Base-by-base conservation (phyloP, 345 rosid genomes). In the Ailanthus altissimus region DNA sequence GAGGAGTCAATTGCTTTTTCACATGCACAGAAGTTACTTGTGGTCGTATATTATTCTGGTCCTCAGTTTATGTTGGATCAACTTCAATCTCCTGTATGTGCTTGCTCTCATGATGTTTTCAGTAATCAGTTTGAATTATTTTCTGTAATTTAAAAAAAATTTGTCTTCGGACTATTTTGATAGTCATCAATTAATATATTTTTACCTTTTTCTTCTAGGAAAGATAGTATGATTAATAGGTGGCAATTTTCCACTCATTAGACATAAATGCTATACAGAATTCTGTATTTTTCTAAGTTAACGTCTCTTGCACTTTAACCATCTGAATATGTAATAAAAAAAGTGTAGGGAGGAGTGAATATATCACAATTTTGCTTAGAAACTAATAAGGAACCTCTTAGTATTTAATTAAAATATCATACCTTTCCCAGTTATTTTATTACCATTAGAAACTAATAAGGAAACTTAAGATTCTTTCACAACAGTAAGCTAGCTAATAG, bases 41-140 rank as follows among this genome's bases (percentile, higher is more conserved):
- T 86, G 12, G 81, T 93, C 72, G 77, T 90, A 72, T 96, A 93
- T 72, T 92, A 87, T 85, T 90, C 94, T 72, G 98, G 99, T 73
- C 98, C 98, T 78, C 88, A 71, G 42, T 86, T 89, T 83, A 64
- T 93, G 79, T 73, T 86, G 70, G 88, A 88, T 82, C 91, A 86
- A 73, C 94, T 96, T 73, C 94, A 85, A 65, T 93, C 97, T 80
- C 98, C 97, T 40, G 98, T 96, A 92, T 69, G 99, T 88, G 65
- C 56, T 50, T 72, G 47, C 64, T 59, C 64, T 56, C 45, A 10
- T 62, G 47, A 56, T 62, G 54, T 54, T 43, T 71, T 46, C 14
- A 61, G 43, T 70, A 25, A 8, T 23, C 20, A 46, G 20, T 50
- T 77, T 42, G 1, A 58, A n/a, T 23, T 69, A 49, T 47, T 69